Conservation (phyloP, 495 filamentous ascomycete species). For the Podospora tetraspora region DNA sequence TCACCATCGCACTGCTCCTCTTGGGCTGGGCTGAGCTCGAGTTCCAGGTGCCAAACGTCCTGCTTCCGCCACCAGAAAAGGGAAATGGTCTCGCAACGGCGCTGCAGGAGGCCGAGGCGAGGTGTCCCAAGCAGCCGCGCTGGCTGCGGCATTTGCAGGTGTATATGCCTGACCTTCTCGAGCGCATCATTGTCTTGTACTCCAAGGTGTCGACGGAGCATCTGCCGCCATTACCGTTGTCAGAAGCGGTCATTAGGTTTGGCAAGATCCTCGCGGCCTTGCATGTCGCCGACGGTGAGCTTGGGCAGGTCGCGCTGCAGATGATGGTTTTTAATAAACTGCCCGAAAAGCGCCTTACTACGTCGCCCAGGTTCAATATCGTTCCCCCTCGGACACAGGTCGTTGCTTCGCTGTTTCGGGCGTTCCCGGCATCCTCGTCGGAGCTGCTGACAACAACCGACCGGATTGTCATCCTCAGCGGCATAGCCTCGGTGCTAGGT, state of each 20-base stretch:
- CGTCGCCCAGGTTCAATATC: conserved; percentile 44
- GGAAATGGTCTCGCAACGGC: conserved; percentile 41
- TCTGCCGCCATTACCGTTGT: conserved; percentile 72
- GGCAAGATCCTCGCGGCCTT: conserved; percentile 66
- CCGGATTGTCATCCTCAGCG: conserved; percentile 69
- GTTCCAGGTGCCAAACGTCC: conserved; percentile 66
- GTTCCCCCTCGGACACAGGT: conserved; percentile 61
- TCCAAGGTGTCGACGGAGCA: conserved; percentile 74
- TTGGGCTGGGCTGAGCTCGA: conserved; percentile 80
- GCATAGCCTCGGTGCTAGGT: conserved; percentile 76
- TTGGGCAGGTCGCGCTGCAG: conserved; percentile 62
- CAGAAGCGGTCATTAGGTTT: conserved; percentile 76
- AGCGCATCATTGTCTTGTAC: conserved; percentile 80
- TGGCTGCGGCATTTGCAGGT: conserved; percentile 40
- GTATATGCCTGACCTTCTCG: conserved; percentile 54
- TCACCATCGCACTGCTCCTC: conserved; percentile 75
- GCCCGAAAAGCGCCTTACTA: conserved; percentile 33
- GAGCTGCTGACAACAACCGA: conserved; percentile 66
- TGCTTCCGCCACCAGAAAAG: conserved; percentile 46
- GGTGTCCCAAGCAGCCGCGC: conserved; percentile 37
- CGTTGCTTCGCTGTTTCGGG: conserved; percentile 61
- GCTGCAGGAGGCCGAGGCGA: conserved; percentile 40
- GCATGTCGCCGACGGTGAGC: conserved; percentile 60
- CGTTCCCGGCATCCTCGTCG: conserved; percentile 57
- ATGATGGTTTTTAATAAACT: conserved; percentile 52